Conservation (phyloP, 768 basidiomycete genomes). For the Rhizopogon salebrosus region DNA sequence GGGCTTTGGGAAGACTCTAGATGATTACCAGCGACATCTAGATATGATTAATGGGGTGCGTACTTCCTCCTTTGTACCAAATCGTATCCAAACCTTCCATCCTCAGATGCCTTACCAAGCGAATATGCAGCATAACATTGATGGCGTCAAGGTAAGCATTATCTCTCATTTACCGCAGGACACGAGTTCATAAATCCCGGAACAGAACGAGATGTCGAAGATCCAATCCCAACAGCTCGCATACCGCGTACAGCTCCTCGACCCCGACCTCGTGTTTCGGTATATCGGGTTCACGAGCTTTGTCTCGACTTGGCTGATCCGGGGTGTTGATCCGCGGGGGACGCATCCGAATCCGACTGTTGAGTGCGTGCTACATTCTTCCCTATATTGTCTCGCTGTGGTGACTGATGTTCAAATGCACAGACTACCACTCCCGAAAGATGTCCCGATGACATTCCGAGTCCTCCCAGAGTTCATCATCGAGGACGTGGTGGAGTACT, state of each 20-base stretch:
- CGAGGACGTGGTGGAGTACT: conserved; percentile 90
- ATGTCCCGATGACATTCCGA: conserved; percentile 80
- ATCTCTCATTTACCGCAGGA: background rate
- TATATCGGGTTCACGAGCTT: conserved; percentile 84
- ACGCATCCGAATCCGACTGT: conserved; percentile 65
- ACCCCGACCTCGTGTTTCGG: conserved; percentile 77
- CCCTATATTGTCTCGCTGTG: conserved; percentile 1
- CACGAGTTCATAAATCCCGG: background rate
- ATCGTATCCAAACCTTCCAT: background rate
- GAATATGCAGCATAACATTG: conserved; percentile 73
- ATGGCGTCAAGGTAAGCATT: conserved; percentile 61
- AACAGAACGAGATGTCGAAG: conserved; percentile 62
- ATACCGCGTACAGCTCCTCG: conserved; percentile 80
- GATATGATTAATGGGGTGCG: conserved; percentile 73
- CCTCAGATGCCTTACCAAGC: conserved; percentile 64
- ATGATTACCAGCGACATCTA: conserved; percentile 72
- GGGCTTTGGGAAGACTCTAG: conserved; percentile 67
- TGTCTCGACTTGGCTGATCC: conserved; percentile 89
- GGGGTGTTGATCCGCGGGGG: conserved; percentile 79
- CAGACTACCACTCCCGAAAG: conserved; percentile 80
- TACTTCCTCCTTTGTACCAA: conserved; percentile 3
- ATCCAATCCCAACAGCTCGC: conserved; percentile 71
- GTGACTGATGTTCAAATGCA: background rate
- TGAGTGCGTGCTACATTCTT: conserved; percentile 43
- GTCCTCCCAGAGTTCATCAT: conserved; percentile 91